Evolutionary conservation across 176 grass and related monocot species (phyloP), one percentile per base, ranked within the genome.

Genomic region (Aechmea fasciata): DNA sequence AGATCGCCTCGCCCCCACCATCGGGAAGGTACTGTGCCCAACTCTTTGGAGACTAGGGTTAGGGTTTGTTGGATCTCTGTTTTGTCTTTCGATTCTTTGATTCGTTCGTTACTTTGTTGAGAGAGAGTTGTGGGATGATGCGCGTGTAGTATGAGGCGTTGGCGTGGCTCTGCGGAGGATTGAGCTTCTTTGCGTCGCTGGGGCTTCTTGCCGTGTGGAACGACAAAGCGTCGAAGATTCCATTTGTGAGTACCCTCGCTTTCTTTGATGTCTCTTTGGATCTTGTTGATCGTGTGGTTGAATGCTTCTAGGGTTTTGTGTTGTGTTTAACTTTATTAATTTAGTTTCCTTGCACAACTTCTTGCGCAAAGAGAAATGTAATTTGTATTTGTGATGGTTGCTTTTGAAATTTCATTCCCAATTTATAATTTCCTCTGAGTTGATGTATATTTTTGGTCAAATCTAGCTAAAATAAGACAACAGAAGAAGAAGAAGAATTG

Each of bases 151-250:
- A 91, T 8, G 95, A 99, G 84, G 87, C 90, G 13, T 77, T 99
- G 82, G 90, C 87, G 10, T 99, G 95, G 95, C 68, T 90, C 15
- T 99, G 90, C 17, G 95, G 95, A 68, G 95, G 95, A 48, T 71
- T 99, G 12, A 29, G 90, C 14, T 94, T 94, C 82, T 99, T 99
- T 65, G 83, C 80, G 11, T 25, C 67, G 19, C 82, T 99, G 0
- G 84, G 95, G 11, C 3, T 91, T 23, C 70, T 86, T 0, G 84
- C 87, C 3, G 64, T 79, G 51, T 73, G 88, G 80, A 99, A 99
- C 9, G 95, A 99, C 63, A 94, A 94, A 78, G 90, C 95, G 5
- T 93, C 95, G 55, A 94, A 83, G 81, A 78, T 90, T 11, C 95
- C 95, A 14, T 99, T 82, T 77, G 95, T 99, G 57, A 94, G 95